Evolutionary conservation across 495 filamentous ascomycete species (phyloP).

Genomic region (Hamigera avellanea): DNA sequence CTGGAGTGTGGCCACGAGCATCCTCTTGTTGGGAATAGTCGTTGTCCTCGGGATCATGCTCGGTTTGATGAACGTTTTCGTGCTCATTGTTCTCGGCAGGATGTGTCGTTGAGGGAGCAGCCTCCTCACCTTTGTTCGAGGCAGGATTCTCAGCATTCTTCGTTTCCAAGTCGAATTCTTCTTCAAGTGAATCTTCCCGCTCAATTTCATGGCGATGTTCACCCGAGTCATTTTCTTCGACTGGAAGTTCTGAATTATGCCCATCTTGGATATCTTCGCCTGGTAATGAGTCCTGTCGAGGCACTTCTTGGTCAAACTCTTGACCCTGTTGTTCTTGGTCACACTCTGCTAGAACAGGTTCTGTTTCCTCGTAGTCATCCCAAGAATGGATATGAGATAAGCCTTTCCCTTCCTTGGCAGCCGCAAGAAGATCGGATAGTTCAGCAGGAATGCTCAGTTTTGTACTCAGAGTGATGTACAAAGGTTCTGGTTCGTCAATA

Average conservation of each 20-base stretch:
- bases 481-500: constrained; percentile 35
- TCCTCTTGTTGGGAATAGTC: constrained; percentile 1
- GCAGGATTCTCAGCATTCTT: too few species aligned
- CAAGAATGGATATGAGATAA: constrained; percentile 39
- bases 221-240: too few species aligned
- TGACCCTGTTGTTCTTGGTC: constrained; percentile 4
- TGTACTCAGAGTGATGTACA: constrained; percentile 43
- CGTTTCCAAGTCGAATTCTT: too few species aligned
- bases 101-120: too few species aligned
- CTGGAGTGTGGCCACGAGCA: not conserved
- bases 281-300: constrained; percentile 4
- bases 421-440: constrained; percentile 37
- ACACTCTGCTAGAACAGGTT: constrained; percentile 11
- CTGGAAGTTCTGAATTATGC: too few species aligned
- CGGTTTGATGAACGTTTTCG: not conserved
- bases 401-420: constrained; percentile 46
- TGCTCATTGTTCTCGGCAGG: not conserved
- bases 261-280: constrained; percentile 1
- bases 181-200: too few species aligned
- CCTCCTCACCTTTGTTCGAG: too few species aligned
- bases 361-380: constrained; percentile 23
- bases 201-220: too few species aligned
- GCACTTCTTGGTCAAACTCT: not conserved
- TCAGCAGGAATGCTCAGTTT: constrained; percentile 28
- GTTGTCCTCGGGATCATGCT: not conserved